Evolutionary conservation across 331 rosid genomes (phyloP).

Genomic region (Quercus tomentella): DNA sequence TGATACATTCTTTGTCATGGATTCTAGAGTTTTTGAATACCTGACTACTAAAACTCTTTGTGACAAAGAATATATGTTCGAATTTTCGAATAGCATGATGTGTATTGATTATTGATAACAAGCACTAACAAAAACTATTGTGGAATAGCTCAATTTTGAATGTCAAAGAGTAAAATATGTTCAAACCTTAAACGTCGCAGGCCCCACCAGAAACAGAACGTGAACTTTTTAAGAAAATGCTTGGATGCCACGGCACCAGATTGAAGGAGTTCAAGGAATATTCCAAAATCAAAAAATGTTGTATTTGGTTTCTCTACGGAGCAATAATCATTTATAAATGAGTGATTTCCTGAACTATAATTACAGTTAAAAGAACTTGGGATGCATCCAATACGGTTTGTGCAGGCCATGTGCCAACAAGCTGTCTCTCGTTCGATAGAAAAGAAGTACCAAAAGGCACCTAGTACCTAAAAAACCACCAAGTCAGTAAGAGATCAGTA

Average conservation of each 20-base stretch:
- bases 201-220: constrained; percentile 38
- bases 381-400: background rate
- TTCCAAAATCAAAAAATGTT: constrained; percentile 21
- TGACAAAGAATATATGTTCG: too few species aligned
- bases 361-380: constrained; percentile 1
- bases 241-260: constrained; percentile 1
- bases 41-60: too few species aligned
- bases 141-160: too few species aligned
- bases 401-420: constrained; percentile 18
- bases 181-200: constrained; percentile 27
- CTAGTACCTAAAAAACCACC: constrained; percentile 1
- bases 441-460: constrained; percentile 28
- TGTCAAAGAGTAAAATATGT: too few species aligned
- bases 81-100: too few species aligned
- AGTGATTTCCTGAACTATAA: background rate
- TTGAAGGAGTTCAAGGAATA: constrained; percentile 19
- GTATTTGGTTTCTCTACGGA: background rate
- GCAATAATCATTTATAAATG: background rate
- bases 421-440: constrained; percentile 12
- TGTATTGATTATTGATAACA: too few species aligned
- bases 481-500: too few species aligned
- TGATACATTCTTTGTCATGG: too few species aligned
- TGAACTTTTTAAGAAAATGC: background rate
- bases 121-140: too few species aligned
- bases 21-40: too few species aligned